These are phyloP conservation scores for Cyclotella choctawhatcheeana DNA, from an alignment of 108 stramenopile genomes.

Conservation along the genomic window DNA sequence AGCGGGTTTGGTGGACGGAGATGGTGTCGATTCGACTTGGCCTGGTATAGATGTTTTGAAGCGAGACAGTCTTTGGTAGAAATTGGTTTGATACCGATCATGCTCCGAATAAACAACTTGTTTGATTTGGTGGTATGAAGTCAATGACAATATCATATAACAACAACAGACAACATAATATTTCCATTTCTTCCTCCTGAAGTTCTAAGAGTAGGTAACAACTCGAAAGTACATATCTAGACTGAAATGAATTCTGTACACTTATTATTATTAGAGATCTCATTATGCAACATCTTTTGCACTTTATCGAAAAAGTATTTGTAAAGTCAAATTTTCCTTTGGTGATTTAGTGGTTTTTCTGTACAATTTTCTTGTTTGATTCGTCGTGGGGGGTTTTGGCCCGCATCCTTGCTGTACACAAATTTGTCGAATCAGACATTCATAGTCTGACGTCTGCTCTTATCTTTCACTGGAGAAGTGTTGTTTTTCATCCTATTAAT, in stretches of 20 bases:
- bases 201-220: not conserved
- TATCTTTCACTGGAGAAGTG: not conserved
- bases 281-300: too few species aligned
- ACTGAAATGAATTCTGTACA: not conserved
- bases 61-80: conserved; percentile 36
- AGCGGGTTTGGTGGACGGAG: conserved; percentile 60
- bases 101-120: not conserved
- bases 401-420: too few species aligned
- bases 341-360: not conserved
- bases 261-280: not conserved
- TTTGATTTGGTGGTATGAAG: not conserved
- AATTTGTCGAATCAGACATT: not conserved
- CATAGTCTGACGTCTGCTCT: not conserved
- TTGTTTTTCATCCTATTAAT: not conserved
- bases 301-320: too few species aligned
- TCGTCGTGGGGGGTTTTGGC: not conserved
- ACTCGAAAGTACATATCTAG: not conserved
- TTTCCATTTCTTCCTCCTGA: not conserved
- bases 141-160: too few species aligned
- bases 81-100: not conserved
- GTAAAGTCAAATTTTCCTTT: not conserved
- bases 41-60: conserved; percentile 68
- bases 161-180: not conserved
- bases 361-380: not conserved
- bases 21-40: conserved; percentile 52